phyloP scores from a whole-genome alignment of 176 grass and related monocot species.

The Elaeis guineensis region DNA sequence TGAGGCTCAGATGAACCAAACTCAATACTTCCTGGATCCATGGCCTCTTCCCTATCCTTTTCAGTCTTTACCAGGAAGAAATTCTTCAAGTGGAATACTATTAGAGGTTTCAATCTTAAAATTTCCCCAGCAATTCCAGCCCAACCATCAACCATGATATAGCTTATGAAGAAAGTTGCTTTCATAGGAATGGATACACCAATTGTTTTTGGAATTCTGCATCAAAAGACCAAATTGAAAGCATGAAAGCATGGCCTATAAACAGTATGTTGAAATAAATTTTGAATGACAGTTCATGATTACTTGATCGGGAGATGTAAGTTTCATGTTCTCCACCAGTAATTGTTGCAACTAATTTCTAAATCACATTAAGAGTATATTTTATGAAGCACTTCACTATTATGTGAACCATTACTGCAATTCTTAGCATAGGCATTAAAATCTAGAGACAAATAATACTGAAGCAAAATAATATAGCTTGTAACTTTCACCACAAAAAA shows the following conservation, averaged over 20 bases:
- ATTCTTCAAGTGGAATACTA: constrained; percentile 15
- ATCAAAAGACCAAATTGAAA: neutral
- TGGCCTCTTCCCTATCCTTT: constrained; percentile 9
- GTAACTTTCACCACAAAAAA: no score
- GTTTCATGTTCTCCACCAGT: no score
- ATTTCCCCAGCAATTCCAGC: constrained; percentile 19
- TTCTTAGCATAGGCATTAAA: no score
- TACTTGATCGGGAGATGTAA: no score
- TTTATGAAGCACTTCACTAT: no score
- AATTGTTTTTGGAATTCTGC: constrained; percentile 19
- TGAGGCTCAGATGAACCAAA: constrained; percentile 11
- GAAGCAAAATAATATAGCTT: no score
- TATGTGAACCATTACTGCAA: no score
- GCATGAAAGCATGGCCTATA: neutral
- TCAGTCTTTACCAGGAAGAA: constrained; percentile 14
- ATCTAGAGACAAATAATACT: no score
- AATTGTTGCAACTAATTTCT: no score
- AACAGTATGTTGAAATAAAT: no score
- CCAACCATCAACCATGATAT: constrained; percentile 18
- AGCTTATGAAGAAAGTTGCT: constrained; percentile 17
- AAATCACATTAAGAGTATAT: no score
- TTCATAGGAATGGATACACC: constrained; percentile 11
- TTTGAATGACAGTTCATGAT: no score
- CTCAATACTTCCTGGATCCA: constrained; percentile 15
- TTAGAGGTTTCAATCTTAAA: constrained; percentile 13